Evolutionary conservation across 371 early-diverging fungal genomes (phyloP).

Genomic region (Mortierella sp.): DNA sequence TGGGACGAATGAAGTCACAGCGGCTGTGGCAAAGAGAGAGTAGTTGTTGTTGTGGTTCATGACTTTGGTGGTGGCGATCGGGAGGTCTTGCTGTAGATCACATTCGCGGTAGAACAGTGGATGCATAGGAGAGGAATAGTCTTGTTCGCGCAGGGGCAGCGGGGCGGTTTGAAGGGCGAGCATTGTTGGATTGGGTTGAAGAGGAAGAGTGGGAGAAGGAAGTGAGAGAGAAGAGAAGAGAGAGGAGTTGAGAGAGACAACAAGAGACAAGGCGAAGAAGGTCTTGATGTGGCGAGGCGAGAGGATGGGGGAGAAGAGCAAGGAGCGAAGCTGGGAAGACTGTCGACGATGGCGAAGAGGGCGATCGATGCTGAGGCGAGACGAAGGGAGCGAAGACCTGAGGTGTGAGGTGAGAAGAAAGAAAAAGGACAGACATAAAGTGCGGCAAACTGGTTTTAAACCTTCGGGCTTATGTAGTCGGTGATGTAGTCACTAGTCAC

Average conservation of each 20-base stretch:
- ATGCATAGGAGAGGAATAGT: conserved; percentile 34
- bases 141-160: conserved; percentile 45
- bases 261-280: neutral
- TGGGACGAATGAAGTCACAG: neutral
- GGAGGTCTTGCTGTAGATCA: conserved; percentile 41
- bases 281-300: neutral
- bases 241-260: conserved; percentile 1
- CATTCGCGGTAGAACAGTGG: conserved; percentile 31
- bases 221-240: neutral
- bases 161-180: conserved; percentile 50
- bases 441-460: too few species aligned
- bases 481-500: too few species aligned
- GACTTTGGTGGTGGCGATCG: conserved; percentile 18
- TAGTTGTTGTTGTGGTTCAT: conserved; percentile 6
- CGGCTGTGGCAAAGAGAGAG: conserved; percentile 5
- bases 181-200: conserved; percentile 9
- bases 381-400: too few species aligned
- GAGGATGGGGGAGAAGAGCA: conserved; percentile 2
- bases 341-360: too few species aligned
- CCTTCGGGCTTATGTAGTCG: too few species aligned
- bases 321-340: too few species aligned
- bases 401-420: too few species aligned
- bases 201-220: neutral
- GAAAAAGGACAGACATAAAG: too few species aligned
- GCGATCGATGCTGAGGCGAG: too few species aligned